phyloP scores from a whole-genome alignment of 371 early-diverging fungal genomes.

The Mortierella sp. region DNA sequence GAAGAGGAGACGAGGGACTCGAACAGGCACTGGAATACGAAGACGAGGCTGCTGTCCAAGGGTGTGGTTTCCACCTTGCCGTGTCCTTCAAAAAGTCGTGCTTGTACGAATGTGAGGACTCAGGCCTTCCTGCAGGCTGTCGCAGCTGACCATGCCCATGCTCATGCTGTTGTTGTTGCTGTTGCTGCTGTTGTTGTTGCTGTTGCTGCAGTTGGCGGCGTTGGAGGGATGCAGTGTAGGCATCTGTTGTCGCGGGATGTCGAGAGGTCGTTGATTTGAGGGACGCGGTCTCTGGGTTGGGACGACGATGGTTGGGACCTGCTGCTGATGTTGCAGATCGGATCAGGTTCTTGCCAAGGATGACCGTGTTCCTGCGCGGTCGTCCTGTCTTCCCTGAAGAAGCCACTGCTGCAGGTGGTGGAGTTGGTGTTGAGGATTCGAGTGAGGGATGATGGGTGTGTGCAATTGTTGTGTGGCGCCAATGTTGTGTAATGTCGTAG shows the following conservation, averaged over 20 bases:
- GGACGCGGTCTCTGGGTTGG: background rate
- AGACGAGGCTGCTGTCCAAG: conserved; percentile 15
- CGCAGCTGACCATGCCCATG: background rate
- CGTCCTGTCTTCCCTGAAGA: background rate
- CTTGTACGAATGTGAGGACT: conserved; percentile 35
- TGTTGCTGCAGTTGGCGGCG: background rate
- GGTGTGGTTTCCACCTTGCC: conserved; percentile 20
- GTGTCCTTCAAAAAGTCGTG: conserved; percentile 41
- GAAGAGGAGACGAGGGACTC: conserved; percentile 17
- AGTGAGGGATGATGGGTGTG: background rate
- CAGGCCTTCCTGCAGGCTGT: conserved; percentile 14
- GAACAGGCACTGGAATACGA: conserved; percentile 8
- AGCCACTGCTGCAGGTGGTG: conserved; percentile 1
- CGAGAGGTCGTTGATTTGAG: background rate
- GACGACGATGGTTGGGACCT: background rate
- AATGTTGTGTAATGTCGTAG: background rate
- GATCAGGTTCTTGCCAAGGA: background rate
- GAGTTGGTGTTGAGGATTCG: background rate
- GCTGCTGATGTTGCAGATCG: background rate
- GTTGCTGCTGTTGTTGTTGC: background rate
- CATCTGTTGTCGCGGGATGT: background rate
- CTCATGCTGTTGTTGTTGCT: background rate
- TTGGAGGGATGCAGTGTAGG: background rate
- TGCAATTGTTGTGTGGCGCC: background rate
- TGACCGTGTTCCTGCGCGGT: conserved; percentile 21